These are phyloP conservation scores for Candida ascalaphidarum DNA, from an alignment of 805 yeast genomes.

Conservation along the genomic window DNA sequence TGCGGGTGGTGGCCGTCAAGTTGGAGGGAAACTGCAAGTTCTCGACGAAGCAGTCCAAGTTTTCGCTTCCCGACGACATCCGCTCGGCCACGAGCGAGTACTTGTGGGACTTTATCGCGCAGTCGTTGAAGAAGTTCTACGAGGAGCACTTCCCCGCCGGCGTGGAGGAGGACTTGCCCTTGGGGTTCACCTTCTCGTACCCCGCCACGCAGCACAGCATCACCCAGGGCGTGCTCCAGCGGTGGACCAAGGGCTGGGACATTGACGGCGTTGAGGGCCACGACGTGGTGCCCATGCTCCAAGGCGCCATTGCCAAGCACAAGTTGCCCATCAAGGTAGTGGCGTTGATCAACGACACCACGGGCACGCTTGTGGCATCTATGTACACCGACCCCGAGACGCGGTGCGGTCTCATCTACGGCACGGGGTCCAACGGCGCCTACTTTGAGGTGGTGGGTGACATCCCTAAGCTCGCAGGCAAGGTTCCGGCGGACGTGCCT, in stretches of 20 bases:
- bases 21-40: slow-evolving; percentile 79
- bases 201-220: slow-evolving; percentile 81
- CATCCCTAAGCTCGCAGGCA: slow-evolving; percentile 77
- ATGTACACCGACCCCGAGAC: slow-evolving; percentile 84
- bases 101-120: slow-evolving; percentile 82
- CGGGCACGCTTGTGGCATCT: slow-evolving; percentile 95
- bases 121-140: slow-evolving; percentile 64
- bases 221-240: slow-evolving; percentile 79
- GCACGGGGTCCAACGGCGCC: slow-evolving; percentile 97
- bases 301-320: slow-evolving; percentile 55
- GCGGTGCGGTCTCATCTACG: slow-evolving; percentile 92
- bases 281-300: slow-evolving; percentile 89
- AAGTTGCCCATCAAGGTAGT: slow-evolving; percentile 77
- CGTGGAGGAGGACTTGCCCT: slow-evolving; percentile 46
- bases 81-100: slow-evolving; percentile 74
- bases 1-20: slow-evolving; percentile 83
- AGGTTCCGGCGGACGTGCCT: slow-evolving; percentile 53
- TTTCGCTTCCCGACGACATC: slow-evolving; percentile 64
- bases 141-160: slow-evolving; percentile 64
- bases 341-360: slow-evolving; percentile 92
- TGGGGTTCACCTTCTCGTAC: slow-evolving; percentile 93
- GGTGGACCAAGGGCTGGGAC: slow-evolving; percentile 98
- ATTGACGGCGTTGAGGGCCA: slow-evolving; percentile 89
- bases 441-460: slow-evolving; percentile 70
- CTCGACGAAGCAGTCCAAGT: slow-evolving; percentile 82